Percentiles rank a stretch among this genome's conserved stretches.
These are phyloP conservation scores for Magnusiomyces ingens DNA, from an alignment of 1,139 yeast genomes.

Conservation along the genomic window DNA sequence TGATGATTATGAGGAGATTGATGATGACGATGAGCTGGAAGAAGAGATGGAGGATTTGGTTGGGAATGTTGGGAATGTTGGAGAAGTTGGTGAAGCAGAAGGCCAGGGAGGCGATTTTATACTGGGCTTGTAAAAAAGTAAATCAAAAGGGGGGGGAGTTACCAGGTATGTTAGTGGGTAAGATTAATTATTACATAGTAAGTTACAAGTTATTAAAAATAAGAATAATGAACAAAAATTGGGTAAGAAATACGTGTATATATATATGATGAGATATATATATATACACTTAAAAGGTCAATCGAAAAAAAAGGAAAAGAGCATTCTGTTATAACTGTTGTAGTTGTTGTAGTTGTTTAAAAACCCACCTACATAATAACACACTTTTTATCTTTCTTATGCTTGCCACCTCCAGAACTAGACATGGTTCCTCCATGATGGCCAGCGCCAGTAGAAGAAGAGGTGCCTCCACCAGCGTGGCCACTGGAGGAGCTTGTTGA, in stretches of 20 bases:
- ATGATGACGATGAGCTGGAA: slow-evolving; percentile 14
- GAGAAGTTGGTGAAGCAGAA: background rate
- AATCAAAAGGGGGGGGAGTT: too few relatives aligned
- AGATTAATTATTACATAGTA: too few relatives aligned
- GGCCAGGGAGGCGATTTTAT: too few relatives aligned
- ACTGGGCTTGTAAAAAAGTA: too few relatives aligned
- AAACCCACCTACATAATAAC: slow-evolving; percentile 11
- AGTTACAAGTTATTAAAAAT: background rate
- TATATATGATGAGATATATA: background rate
- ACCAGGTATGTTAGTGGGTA: too few relatives aligned
- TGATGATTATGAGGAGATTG: slow-evolving; percentile 16
- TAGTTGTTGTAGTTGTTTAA: too few relatives aligned
- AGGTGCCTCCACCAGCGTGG: background rate
- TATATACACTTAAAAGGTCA: slow-evolving; percentile 1
- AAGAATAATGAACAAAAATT: background rate
- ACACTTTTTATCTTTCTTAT: slow-evolving; percentile 13
- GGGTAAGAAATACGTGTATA: background rate
- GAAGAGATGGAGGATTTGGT: slow-evolving; percentile 1
- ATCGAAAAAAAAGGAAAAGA: background rate
- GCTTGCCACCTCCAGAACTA: slow-evolving; percentile 4
- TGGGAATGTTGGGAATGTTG: background rate
- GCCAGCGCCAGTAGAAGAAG: background rate
- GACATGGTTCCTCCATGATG: background rate
- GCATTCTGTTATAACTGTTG: too few relatives aligned
- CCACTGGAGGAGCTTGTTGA: background rate